Conservation (phyloP, 257 asterid species). For the Buddleja alternifolia region DNA sequence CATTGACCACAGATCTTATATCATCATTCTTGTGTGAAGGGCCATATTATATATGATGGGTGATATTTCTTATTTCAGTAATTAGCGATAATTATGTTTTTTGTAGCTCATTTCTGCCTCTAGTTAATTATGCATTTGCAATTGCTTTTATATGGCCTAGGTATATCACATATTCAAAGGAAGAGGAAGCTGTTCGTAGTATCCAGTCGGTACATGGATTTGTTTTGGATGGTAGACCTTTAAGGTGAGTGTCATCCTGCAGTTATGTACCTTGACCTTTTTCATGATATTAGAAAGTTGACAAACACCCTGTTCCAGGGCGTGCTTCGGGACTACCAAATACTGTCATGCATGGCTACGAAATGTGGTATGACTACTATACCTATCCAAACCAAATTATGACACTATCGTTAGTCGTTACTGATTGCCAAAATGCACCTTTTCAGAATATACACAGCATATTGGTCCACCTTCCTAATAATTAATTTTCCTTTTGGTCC, state of each 20-base stretch:
- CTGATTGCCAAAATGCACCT: neutral
- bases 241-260: slow-evolving; percentile 54
- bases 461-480: slow-evolving; percentile 11
- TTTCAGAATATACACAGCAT: neutral
- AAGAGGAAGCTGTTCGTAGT: slow-evolving; percentile 93
- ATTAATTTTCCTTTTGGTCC: slow-evolving; percentile 33
- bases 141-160: slow-evolving; percentile 39
- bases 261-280: neutral
- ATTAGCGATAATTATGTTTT: neutral
- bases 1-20: neutral
- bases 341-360: slow-evolving; percentile 79
- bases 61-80: neutral
- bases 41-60: neutral
- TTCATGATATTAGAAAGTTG: slow-evolving; percentile 19
- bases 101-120: neutral
- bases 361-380: slow-evolving; percentile 52
- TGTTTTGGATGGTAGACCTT: slow-evolving; percentile 74
- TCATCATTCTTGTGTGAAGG: slow-evolving; percentile 19
- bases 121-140: slow-evolving; percentile 1
- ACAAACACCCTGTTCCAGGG: slow-evolving; percentile 58
- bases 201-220: slow-evolving; percentile 95
- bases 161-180: slow-evolving; percentile 88
- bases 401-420: slow-evolving; percentile 17
- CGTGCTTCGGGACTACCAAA: slow-evolving; percentile 79
- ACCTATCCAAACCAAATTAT: slow-evolving; percentile 18